Conservation (phyloP, 2,329 filamentous ascomycete species). For the Verticillium zaregamsianum region DNA sequence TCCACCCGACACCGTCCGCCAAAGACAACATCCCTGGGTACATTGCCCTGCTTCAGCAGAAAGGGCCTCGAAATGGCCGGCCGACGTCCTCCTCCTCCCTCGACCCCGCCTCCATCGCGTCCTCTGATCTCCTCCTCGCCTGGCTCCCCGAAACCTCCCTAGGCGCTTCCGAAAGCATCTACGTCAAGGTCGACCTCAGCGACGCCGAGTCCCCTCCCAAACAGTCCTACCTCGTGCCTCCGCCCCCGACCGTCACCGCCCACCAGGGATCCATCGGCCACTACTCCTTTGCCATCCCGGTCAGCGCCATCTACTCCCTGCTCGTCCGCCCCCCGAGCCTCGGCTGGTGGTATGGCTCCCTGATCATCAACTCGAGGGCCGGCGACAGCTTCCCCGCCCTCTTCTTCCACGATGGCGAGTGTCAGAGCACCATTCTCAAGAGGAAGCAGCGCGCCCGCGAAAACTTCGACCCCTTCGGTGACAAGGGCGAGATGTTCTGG, state of each 20-base stretch:
- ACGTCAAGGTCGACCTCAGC: constrained; percentile 90
- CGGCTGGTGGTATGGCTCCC: constrained; percentile 97
- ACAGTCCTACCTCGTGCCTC: constrained; percentile 86
- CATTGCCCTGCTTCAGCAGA: constrained; percentile 85
- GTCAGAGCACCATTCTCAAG: constrained; percentile 90
- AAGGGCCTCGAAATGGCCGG: constrained; percentile 49
- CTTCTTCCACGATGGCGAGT: constrained; percentile 97
- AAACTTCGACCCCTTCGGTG: constrained; percentile 85
- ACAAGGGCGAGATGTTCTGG: constrained; percentile 88
- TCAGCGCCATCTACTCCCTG: constrained; percentile 86
- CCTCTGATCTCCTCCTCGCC: constrained; percentile 77
- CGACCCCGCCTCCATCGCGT: constrained; percentile 37
- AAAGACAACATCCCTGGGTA: constrained; percentile 97
- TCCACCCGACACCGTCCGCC: constrained; percentile 86
- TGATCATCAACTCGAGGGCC: constrained; percentile 86
- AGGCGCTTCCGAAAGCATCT: constrained; percentile 80
- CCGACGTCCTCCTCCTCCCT: constrained; percentile 37
- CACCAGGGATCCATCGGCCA: constrained; percentile 68
- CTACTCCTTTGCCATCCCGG: constrained; percentile 87
- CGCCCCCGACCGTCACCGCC: constrained; percentile 79
- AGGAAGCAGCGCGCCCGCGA: constrained; percentile 82
- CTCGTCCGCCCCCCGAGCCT: constrained; percentile 86
- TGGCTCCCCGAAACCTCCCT: constrained; percentile 91
- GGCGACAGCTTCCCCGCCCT: constrained; percentile 93
- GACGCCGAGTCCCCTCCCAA: constrained; percentile 76